A percentile compares a stretch with the other conserved stretches of the same genome.
These are phyloP conservation scores for Elaeis guineensis DNA, from an alignment of 176 grass and related monocot species.

Conservation along the genomic window DNA sequence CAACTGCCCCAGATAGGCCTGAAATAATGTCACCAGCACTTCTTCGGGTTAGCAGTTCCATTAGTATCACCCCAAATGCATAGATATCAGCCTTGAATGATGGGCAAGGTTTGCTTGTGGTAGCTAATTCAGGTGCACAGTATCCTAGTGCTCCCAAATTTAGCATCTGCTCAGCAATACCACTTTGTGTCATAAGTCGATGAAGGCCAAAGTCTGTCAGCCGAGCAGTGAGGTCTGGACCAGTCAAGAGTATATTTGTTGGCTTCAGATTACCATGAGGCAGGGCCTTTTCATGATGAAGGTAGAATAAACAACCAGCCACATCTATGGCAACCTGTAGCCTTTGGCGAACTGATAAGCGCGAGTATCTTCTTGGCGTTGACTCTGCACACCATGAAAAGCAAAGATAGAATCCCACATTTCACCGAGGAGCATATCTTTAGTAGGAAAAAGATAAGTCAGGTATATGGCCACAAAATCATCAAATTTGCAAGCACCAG, in stretches of 20 bases:
- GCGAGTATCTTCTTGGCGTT: slow-evolving; percentile 89
- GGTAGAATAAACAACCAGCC: slow-evolving; percentile 58
- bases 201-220: slow-evolving; percentile 75
- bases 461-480: too few relatives aligned
- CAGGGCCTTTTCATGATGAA: slow-evolving; percentile 73
- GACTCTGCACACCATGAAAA: slow-evolving; percentile 41
- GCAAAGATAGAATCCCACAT: slow-evolving; percentile 1
- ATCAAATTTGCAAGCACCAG: too few relatives aligned
- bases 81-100: slow-evolving; percentile 83
- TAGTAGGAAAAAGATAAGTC: too few relatives aligned
- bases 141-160: slow-evolving; percentile 84
- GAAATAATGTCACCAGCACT: slow-evolving; percentile 97
- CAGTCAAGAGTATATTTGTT: slow-evolving; percentile 84
- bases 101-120: slow-evolving; percentile 38
- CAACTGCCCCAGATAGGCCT: slow-evolving; percentile 71
- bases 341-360: slow-evolving; percentile 65
- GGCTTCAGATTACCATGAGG: slow-evolving; percentile 92
- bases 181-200: slow-evolving; percentile 63
- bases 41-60: slow-evolving; percentile 88
- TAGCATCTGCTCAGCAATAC: slow-evolving; percentile 75
- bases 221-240: slow-evolving; percentile 79
- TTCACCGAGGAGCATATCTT: too few relatives aligned
- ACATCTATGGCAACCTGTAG: slow-evolving; percentile 74
- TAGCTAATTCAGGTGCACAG: slow-evolving; percentile 65
- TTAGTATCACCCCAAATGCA: slow-evolving; percentile 69